Evolutionary conservation across 2,329 filamentous ascomycete species (phyloP), one percentile per base, ranked within the genome.

Genomic region (Alternaria dauci): DNA sequence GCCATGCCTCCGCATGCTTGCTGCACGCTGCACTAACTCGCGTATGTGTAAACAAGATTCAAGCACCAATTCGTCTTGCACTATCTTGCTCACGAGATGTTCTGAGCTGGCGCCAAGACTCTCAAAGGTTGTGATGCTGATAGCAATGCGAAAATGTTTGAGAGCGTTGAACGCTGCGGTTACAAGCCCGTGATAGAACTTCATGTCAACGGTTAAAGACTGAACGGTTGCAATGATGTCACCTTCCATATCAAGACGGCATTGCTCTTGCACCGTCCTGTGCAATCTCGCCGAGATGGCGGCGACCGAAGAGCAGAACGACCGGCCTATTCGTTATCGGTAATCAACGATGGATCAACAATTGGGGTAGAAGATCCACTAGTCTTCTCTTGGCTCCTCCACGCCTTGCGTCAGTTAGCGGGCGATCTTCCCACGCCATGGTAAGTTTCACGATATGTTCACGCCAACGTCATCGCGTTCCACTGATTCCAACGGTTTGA

Each of bases 401-500:
- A 32, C 28, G 38, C n/a, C 9, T 26, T 38, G 36, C 34, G 23
- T n/a, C 50, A 52, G 25, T 30, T 28, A 52, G 34, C 23, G 50
- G 50, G 6, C 36, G 34, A 39, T 41, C 50, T 41, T 41, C 23
- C 34, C 26, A 52, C 50, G 16, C 16, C 34, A 16, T 30, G 23
- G 39, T 55, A 42, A n/a, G 26, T 42, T 52, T 34, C 41, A 43
- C 5, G 16, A 28, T 38, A 41, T 36, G 51, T 26, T 59, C 56
- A 56, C 52, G 48, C 61, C 46, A 63, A 57, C 42, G 57, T 59
- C 53, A 43, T 57, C 16, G 43, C 23, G 34, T 44, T 48, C 60
- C 46, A 52, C 42, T 38, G 42, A 52, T 41, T 25, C 1, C 41
- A 52, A 57, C 46, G 52, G 47, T 14, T 48, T 34, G 58, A 23